Base-by-base conservation (phyloP, 75 land plant species). In the Pinus albicaulis region DNA sequence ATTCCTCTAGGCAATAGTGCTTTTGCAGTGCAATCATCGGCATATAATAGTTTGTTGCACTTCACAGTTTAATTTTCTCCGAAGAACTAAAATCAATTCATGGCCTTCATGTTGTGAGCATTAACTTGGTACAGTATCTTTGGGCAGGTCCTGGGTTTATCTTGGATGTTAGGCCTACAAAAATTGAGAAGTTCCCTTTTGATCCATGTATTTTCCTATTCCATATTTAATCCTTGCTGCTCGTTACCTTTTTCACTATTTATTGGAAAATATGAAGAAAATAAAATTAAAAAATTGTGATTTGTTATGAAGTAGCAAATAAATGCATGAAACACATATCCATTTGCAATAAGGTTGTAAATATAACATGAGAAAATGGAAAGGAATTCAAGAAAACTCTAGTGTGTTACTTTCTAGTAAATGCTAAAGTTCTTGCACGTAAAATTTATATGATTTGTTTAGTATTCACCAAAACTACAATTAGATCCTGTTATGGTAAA, bases 151-250 rank as follows among this genome's bases (percentile, higher is more conserved):
- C 96, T 74, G 99, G 93, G 14, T 65, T 82, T 20, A 78, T 89
- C 57, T 82, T 97, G 80, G 98, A 97, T 77, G 98, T 97, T 19
- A 97, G 92, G 58, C 90, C 86, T 5, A 88, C 79, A 19, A 86
- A 81, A 64, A 91, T 97, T 68, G 85, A 92, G 61, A 80, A 85
- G 75, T 90, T 92, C 38, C 55, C 75, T n/a, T 92, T 92, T 78
- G 99, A 97, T 76, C 99, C 99, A 75, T 83, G 99, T 96, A 92
- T 79, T 71, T 12, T 66, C 38, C 69, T 60, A 65, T 31, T 28
- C 26, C 25, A 59, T 23, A 76, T 26, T 60, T 59, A 6, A 11
- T 38, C 74, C 57, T 72, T 55, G 44, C 10, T 72, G 48, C 22
- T 72, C 7, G 36, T 5, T 55, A 36, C 28, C 28, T 38, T 61